Conservation (phyloP, 345 rosid species). For the Punica granatum region DNA sequence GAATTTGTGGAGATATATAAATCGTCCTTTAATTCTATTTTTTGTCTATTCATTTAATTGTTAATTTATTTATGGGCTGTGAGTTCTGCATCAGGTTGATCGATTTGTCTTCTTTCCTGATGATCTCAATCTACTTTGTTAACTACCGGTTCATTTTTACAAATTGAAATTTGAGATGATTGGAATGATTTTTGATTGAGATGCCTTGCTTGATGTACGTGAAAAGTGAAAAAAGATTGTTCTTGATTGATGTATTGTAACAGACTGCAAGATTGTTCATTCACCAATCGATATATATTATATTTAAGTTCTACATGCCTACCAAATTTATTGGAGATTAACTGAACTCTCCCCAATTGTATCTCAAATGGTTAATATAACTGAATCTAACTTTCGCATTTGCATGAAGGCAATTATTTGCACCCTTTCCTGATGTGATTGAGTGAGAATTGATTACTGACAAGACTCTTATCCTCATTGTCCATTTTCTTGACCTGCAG, state of each 20-base stretch:
- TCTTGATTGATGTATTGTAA: background rate
- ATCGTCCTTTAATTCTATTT: too few species aligned
- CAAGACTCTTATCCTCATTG: background rate
- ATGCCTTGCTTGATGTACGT: background rate
- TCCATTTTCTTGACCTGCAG: conserved; percentile 23
- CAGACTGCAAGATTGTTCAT: background rate
- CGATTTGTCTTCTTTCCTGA: background rate
- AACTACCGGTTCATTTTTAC: background rate
- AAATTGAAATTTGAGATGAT: background rate
- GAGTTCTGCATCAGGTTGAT: too few species aligned
- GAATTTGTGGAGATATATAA: too few species aligned
- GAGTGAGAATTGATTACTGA: background rate
- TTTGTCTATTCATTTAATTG: too few species aligned
- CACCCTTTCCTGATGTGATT: background rate
- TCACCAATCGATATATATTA: background rate
- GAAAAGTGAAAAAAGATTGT: background rate
- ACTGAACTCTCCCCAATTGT: too few species aligned
- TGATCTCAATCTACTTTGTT: background rate
- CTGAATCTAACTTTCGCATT: background rate
- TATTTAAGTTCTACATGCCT: too few species aligned
- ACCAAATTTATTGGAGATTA: too few species aligned
- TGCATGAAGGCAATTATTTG: background rate
- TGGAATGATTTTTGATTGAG: background rate
- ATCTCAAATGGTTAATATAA: background rate
- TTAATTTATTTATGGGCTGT: too few species aligned